Conservation (phyloP, 352 stramenopile genomes). For the Globisporangium uncinulatum region DNA sequence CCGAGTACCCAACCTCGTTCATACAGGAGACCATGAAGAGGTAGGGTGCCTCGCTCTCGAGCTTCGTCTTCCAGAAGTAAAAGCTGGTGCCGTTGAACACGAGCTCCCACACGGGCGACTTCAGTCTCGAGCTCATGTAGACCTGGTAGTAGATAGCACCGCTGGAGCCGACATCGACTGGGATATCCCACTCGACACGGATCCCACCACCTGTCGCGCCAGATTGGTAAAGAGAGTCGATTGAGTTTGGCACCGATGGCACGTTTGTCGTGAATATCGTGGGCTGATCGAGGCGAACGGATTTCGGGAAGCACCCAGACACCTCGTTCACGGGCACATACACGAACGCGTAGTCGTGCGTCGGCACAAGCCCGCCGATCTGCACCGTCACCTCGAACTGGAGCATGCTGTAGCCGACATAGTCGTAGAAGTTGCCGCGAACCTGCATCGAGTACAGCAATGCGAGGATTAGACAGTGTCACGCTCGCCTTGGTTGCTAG, state of each 20-base stretch:
- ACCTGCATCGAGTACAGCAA: conserved; percentile 13
- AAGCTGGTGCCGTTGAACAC: conserved; percentile 37
- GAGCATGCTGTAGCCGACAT: conserved; percentile 13
- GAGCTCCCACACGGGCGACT: conserved; percentile 22
- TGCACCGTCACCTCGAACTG: conserved; percentile 33
- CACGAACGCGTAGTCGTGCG: conserved; percentile 34
- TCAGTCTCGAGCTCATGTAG: conserved; percentile 31
- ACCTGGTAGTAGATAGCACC: conserved; percentile 37
- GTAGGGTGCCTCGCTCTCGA: conserved; percentile 38
- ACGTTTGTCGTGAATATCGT: conserved; percentile 19
- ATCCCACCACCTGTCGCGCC: conserved; percentile 48
- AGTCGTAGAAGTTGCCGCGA: conserved; percentile 23
- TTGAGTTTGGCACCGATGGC: conserved; percentile 15
- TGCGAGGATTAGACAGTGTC: neutral
- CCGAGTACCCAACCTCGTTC: conserved; percentile 43
- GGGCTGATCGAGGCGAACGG: conserved; percentile 5
- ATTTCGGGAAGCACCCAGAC: conserved; percentile 23
- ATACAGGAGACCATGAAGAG: conserved; percentile 39
- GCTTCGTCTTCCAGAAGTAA: conserved; percentile 46
- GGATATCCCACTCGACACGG: conserved; percentile 29
- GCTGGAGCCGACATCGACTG: conserved; percentile 35
- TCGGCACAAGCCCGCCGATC: conserved; percentile 33
- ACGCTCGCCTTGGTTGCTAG: neutral
- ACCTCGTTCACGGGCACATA: conserved; percentile 43
- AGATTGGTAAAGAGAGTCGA: conserved; percentile 27